Evolutionary conservation across 306 rosid species (phyloP).

Genomic region (Cucumis melo): DNA sequence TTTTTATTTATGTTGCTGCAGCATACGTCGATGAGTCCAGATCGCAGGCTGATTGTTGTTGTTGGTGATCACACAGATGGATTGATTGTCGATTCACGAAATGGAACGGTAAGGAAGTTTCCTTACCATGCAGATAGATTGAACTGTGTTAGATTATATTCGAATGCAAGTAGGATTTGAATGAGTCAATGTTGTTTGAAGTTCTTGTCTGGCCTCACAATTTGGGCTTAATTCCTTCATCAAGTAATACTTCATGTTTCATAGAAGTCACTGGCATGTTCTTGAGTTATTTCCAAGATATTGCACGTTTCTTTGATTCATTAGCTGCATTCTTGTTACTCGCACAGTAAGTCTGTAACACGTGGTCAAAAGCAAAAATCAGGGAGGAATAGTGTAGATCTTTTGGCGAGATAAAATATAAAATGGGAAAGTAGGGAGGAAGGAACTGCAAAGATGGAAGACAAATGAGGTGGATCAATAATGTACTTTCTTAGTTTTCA

Average conservation of each 20-base stretch:
- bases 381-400: background rate
- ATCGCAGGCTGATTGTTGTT: conserved; percentile 7
- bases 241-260: background rate
- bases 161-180: background rate
- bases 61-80: conserved; percentile 26
- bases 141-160: background rate
- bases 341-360: background rate
- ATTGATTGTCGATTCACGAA: conserved; percentile 15
- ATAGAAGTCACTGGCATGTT: background rate
- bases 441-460: too few species aligned
- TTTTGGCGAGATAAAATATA: too few species aligned
- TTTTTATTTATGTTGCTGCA: conserved; percentile 5
- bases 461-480: too few species aligned
- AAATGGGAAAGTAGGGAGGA: too few species aligned
- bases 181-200: background rate
- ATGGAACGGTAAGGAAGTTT: conserved; percentile 13
- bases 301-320: background rate
- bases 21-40: conserved; percentile 23
- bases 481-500: background rate
- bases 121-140: background rate
- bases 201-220: background rate
- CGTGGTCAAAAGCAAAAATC: background rate
- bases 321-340: background rate
- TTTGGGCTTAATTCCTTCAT: background rate
- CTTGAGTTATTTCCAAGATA: background rate